Percentiles rank a stretch among this genome's conserved stretches.
Evolutionary conservation across 1,139 yeast species (phyloP).

Genomic region (Pneumocystis murina): DNA sequence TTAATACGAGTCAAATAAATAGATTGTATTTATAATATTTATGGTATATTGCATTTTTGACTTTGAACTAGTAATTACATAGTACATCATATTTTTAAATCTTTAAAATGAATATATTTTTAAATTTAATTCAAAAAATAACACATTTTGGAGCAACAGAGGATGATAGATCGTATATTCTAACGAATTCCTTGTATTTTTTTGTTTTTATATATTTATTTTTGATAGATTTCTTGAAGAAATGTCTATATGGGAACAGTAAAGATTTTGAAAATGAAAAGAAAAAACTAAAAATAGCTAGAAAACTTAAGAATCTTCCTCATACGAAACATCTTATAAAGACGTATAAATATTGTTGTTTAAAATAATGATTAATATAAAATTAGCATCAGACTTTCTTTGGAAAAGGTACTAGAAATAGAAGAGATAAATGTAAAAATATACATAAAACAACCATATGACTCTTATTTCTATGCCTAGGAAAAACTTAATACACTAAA

Average conservation of each 20-base stretch:
- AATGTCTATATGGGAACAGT: background rate
- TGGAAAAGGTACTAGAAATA: background rate
- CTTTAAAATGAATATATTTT: background rate
- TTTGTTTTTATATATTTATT: background rate
- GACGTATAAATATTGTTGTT: background rate
- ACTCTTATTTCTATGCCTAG: background rate
- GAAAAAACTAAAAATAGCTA: background rate
- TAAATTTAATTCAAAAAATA: background rate
- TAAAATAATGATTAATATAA: background rate
- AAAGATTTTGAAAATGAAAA: background rate
- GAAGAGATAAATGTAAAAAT: conserved; percentile 1
- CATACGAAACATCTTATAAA: background rate
- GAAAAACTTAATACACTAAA: background rate
- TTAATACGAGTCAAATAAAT: background rate
- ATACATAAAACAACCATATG: background rate
- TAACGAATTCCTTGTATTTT: background rate
- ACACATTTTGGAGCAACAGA: background rate
- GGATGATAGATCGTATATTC: background rate
- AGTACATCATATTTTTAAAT: background rate
- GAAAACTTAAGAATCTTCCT: background rate
- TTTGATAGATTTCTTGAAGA: background rate
- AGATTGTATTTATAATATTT: background rate
- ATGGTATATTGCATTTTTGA: background rate
- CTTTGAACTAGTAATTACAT: background rate
- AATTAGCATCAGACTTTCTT: background rate